Evolutionary conservation across 2,329 filamentous ascomycete species (phyloP), one percentile per base, ranked within the genome.

Genomic region (Allantophomopsis lycopodina): DNA sequence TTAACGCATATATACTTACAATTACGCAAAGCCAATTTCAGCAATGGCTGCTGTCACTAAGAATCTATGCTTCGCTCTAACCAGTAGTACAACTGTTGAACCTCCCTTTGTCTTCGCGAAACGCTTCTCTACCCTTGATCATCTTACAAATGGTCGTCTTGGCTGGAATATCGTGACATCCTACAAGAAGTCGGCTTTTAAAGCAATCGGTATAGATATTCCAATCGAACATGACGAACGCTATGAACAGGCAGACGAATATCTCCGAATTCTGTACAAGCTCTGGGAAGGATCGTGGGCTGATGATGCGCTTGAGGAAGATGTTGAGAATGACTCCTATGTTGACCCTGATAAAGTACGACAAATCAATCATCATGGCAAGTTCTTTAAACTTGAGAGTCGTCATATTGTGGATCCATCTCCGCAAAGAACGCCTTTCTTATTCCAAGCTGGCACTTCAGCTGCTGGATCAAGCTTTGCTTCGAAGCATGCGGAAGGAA

Each of bases 381-480:
- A 75, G 50, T 76, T 71, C 57, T 81, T 73, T 58, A 63, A 56
- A 0, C 71, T 81, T 0, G 72, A 75, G 0, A 76, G 77, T 0
- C 74, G 74, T 20, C 75, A 82, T 46, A 68, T 81, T 47, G 73
- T 72, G 36, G 68, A 80, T 39, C 79, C 79, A 0, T 70, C 69
- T 37, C 78, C 77, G 0, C 80, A 85, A 48, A 62, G 79, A 3
- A 82, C 78, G 1, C 80, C 80, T 0, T 62, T 84, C 2, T 66
- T 84, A 4, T 64, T 84, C 3, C 80, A 85, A 54, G 80, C 80
- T 0, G 80, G 80, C 0, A 79, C 79, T 0, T 80, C 74, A 15
- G 71, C 66, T 37, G 68, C 76, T 0, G 79, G 79, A 2, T 81
- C 79, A 54, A 56, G 60, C 0, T 84, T 84, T 48, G 77, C 76